Conservation (phyloP, 1,284 basidiomycete species). For the Apiotrichum laibachii region DNA sequence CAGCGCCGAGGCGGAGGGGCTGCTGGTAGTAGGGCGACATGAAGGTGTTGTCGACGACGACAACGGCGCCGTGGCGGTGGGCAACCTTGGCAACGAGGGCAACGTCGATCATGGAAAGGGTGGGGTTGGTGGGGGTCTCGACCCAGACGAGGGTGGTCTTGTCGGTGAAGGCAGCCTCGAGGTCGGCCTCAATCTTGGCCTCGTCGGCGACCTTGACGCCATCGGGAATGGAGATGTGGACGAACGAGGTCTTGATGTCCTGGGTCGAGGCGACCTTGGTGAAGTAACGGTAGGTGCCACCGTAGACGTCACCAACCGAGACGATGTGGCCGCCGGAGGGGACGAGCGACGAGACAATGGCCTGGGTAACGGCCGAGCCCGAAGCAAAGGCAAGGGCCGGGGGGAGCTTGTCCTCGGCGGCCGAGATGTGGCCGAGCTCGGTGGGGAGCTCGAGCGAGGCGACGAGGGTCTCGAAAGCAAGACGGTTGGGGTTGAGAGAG, state of each 20-base stretch:
- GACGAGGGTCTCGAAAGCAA: conserved; percentile 67
- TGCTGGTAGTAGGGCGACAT: conserved; percentile 88
- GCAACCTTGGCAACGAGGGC: conserved; percentile 18
- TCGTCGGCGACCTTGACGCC: conserved; percentile 12
- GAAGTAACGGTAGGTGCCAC: conserved; percentile 86
- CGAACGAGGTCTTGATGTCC: conserved; percentile 72
- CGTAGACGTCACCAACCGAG: conserved; percentile 87
- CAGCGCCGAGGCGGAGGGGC: conserved; percentile 62
- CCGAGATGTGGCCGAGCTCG: conserved; percentile 12
- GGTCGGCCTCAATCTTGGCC: conserved; percentile 9
- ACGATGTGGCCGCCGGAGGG: conserved; percentile 68
- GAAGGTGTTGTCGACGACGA: conserved; percentile 80
- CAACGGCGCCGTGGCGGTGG: conserved; percentile 17
- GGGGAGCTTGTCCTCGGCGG: conserved; percentile 16
- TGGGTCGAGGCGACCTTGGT: conserved; percentile 67
- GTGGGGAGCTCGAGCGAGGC: conserved; percentile 63
- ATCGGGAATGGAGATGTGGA: conserved; percentile 60
- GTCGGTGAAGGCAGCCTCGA: conserved; percentile 10
- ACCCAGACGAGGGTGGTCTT: conserved; percentile 81
- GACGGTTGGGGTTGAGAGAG: conserved; percentile 83
- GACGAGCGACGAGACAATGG: conserved; percentile 55
- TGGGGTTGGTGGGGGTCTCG: conserved; percentile 93
- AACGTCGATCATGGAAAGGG: conserved; percentile 60
- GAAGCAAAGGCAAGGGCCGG: conserved; percentile 71
- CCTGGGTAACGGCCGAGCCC: conserved; percentile 82